Percentiles rank a stretch among this genome's conserved stretches.
phyloP scores from a whole-genome alignment of 306 rosid genomes.

The Pyrus pyrifolia region DNA sequence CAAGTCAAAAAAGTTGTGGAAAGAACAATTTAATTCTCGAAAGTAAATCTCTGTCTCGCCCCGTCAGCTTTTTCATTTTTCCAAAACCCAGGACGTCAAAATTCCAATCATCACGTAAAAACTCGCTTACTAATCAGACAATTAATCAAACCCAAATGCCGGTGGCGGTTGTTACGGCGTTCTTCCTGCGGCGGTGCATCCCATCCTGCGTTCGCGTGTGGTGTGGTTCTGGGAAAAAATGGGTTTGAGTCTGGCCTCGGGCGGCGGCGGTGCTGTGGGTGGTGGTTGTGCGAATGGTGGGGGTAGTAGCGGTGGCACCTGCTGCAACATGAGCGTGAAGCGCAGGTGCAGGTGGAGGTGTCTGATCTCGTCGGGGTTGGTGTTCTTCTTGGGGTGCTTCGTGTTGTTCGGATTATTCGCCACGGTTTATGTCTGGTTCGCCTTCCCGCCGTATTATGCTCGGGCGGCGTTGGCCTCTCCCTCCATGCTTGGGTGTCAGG shows the following conservation, averaged over 20 bases:
- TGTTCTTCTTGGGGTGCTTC: constrained; percentile 70
- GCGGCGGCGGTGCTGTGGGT: constrained; percentile 10
- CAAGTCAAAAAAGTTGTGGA: background rate
- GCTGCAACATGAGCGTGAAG: constrained; percentile 51
- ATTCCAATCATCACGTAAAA: background rate
- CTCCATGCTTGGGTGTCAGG: constrained; percentile 54
- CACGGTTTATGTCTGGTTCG: constrained; percentile 70
- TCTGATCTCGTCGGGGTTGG: constrained; percentile 56
- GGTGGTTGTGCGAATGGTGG: background rate
- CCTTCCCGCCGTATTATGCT: constrained; percentile 52
- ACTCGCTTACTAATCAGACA: background rate
- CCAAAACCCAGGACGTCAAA: background rate
- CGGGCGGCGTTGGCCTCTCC: constrained; percentile 23
- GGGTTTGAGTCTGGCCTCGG: constrained; percentile 50
- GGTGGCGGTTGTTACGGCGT: background rate
- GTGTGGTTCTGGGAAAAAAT: constrained; percentile 15
- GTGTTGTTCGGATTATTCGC: constrained; percentile 79
- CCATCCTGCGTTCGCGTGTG: background rate
- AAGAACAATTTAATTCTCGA: too few species aligned
- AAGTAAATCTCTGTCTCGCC: too few species aligned
- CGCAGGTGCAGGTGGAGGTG: constrained; percentile 58
- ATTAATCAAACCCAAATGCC: background rate
- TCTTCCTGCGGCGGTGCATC: background rate
- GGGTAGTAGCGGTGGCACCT: background rate
- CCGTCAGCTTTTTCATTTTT: background rate